These are phyloP conservation scores for Gleditsia sinensis DNA, from an alignment of 306 rosid genomes.

Conservation along the genomic window DNA sequence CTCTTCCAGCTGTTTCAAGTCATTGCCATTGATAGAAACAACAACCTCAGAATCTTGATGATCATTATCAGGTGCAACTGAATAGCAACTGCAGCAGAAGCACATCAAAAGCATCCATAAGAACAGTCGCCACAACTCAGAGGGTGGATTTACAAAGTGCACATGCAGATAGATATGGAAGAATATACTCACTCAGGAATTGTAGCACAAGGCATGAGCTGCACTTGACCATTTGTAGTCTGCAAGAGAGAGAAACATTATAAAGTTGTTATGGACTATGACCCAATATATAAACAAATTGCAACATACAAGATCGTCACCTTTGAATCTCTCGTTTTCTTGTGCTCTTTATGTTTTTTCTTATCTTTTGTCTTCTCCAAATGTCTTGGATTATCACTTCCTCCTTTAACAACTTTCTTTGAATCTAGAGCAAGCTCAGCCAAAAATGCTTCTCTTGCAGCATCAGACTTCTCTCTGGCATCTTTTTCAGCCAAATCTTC, in stretches of 20 bases:
- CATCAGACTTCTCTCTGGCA: conserved; percentile 71
- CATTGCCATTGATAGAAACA: conserved; percentile 41
- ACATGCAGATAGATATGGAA: conserved; percentile 18
- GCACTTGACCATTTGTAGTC: conserved; percentile 45
- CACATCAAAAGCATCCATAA: conserved; percentile 13
- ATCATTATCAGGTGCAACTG: conserved; percentile 44
- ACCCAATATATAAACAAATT: conserved; percentile 24
- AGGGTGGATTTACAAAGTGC: not conserved
- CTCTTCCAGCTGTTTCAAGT: conserved; percentile 51
- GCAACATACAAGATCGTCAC: conserved; percentile 31
- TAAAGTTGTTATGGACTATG: not conserved
- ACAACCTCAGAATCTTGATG: conserved; percentile 45
- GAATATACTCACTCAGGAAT: conserved; percentile 44
- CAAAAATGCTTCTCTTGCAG: conserved; percentile 66
- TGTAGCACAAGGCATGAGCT: conserved; percentile 35
- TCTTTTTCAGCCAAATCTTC: conserved; percentile 74
- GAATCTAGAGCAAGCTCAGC: conserved; percentile 73
- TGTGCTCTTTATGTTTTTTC: conserved; percentile 57
- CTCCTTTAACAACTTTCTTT: conserved; percentile 53
- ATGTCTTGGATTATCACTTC: conserved; percentile 48
- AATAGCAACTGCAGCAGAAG: conserved; percentile 46
- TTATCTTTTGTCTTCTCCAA: conserved; percentile 61
- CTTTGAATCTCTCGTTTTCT: conserved; percentile 61
- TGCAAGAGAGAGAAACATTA: conserved; percentile 33
- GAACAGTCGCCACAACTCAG: not conserved